Conservation (phyloP, 1,139 yeast species). For the Waltiozyma sp. region DNA sequence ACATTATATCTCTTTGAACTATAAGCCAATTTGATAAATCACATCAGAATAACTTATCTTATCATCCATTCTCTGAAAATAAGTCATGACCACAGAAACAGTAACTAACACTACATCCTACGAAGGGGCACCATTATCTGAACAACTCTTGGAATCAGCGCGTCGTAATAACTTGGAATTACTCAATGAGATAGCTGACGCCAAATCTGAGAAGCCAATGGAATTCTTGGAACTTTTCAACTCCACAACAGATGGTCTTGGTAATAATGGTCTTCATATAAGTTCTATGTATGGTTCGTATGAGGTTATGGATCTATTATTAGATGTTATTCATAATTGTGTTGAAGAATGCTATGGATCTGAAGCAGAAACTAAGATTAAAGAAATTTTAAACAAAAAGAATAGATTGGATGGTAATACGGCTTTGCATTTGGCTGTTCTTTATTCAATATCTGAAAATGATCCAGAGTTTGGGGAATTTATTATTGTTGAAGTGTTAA, state of each 20-base stretch:
- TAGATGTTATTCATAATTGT: conserved; percentile 35
- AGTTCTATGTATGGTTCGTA: conserved; percentile 75
- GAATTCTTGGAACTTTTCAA: conserved; percentile 38
- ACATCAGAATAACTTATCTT: too few species aligned
- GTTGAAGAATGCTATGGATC: neutral
- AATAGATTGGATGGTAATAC: conserved; percentile 71
- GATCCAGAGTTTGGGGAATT: conserved; percentile 85
- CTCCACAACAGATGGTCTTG: conserved; percentile 61
- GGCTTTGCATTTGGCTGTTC: conserved; percentile 80
- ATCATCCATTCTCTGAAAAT: too few species aligned
- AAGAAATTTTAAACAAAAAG: neutral
- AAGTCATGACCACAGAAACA: neutral
- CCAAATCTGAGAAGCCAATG: neutral
- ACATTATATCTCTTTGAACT: too few species aligned
- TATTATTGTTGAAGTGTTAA: conserved; percentile 61
- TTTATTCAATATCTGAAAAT: conserved; percentile 42
- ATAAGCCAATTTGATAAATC: too few species aligned
- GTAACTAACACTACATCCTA: conserved; percentile 2
- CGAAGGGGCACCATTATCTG: conserved; percentile 68
- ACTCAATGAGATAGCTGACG: conserved; percentile 38
- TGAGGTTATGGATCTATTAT: conserved; percentile 72
- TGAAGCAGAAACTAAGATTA: neutral
- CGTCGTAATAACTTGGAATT: conserved; percentile 83
- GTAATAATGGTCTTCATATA: conserved; percentile 76
- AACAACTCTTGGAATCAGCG: conserved; percentile 78